Evolutionary conservation across 768 basidiomycete species (phyloP).

Genomic region (Suillus lakei): DNA sequence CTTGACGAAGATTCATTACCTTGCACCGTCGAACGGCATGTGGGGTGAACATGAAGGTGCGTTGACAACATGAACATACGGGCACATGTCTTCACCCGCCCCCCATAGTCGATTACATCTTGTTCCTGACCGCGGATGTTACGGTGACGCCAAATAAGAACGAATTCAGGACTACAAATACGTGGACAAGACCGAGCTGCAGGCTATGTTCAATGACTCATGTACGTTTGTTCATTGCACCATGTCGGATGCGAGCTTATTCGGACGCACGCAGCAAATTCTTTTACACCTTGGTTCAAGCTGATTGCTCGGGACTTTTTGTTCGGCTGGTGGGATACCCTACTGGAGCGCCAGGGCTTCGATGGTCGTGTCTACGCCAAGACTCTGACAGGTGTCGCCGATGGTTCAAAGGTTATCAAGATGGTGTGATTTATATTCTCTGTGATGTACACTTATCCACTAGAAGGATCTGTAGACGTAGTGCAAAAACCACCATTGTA

Average conservation of each 20-base stretch:
- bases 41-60: constrained; percentile 99
- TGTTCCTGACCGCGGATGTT: constrained; percentile 92
- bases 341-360: constrained; percentile 61
- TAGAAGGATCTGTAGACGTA: not conserved
- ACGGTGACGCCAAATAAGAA: constrained; percentile 81
- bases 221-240: constrained; percentile 48
- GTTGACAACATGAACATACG: constrained; percentile 15
- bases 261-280: constrained; percentile 57
- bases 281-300: constrained; percentile 99
- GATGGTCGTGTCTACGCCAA: constrained; percentile 61
- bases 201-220: constrained; percentile 85
- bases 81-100: constrained; percentile 11
- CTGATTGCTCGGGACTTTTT: constrained; percentile 96
- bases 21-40: constrained; percentile 88
- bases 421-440: constrained; percentile 45
- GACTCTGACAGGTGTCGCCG: constrained; percentile 59
- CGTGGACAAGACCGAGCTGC: constrained; percentile 88
- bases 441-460: no score
- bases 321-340: constrained; percentile 98
- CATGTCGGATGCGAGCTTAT: constrained; percentile 3
- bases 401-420: constrained; percentile 75
- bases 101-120: constrained; percentile 89
- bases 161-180: constrained; percentile 93
- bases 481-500: not conserved
- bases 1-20: constrained; percentile 95